A percentile compares a stretch with the other conserved stretches of the same genome.
phyloP scores from a whole-genome alignment of 345 rosid species.

The Gossypium sturtianum region DNA sequence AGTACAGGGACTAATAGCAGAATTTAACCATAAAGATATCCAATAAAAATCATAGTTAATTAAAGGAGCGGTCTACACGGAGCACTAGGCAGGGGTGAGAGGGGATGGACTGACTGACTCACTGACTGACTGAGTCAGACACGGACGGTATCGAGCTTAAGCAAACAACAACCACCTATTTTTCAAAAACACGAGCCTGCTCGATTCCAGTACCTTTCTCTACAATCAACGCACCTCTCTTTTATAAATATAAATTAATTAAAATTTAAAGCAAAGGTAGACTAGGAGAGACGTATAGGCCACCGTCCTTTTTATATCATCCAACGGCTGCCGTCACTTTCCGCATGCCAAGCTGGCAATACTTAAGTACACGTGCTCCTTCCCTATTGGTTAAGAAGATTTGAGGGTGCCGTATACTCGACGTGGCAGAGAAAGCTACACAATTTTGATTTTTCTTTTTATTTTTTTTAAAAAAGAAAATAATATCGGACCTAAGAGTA shows the following conservation, averaged over 20 bases:
- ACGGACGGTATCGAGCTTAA: not conserved
- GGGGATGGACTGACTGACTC: not conserved
- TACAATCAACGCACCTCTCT: not conserved
- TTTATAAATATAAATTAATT: not conserved
- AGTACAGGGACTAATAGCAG: too few species aligned
- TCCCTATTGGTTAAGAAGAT: not conserved
- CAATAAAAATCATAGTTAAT: not conserved
- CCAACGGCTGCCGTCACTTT: not conserved
- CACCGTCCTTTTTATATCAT: not conserved
- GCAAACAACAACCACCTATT: not conserved
- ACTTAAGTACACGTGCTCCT: not conserved
- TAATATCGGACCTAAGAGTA: not conserved
- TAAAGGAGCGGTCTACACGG: not conserved
- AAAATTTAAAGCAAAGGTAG: not conserved
- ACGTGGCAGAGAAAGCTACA: not conserved
- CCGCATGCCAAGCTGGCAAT: constrained; percentile 1
- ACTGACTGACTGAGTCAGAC: not conserved
- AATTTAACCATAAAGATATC: too few species aligned
- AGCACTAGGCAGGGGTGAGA: not conserved
- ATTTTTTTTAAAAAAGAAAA: not conserved
- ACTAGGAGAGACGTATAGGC: not conserved
- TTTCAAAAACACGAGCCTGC: not conserved
- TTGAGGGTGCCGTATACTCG: not conserved
- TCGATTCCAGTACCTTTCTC: not conserved
- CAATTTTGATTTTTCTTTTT: not conserved